A percentile compares a stretch with the other conserved stretches of the same genome.
phyloP scores from a whole-genome alignment of 208 protist genomes.

The Leishmania lainsoni region DNA sequence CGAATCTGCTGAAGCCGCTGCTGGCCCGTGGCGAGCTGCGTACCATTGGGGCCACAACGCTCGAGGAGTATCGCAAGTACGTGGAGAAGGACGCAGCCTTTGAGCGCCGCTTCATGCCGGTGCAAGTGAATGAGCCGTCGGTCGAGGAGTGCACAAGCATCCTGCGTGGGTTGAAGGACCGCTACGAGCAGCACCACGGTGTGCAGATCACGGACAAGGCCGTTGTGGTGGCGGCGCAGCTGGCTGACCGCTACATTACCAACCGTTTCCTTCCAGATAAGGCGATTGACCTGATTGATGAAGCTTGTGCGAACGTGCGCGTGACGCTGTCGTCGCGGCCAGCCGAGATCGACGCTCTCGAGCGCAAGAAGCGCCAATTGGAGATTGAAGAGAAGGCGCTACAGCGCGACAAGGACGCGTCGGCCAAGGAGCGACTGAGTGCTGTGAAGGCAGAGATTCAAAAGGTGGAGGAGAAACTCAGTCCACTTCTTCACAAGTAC shows the following conservation, averaged over 20 bases:
- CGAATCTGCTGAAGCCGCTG: slow-evolving; percentile 99
- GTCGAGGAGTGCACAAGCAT: slow-evolving; percentile 98
- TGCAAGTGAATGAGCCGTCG: slow-evolving; percentile 96
- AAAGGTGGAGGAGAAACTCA: slow-evolving; percentile 74
- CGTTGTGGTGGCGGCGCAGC: slow-evolving; percentile 90
- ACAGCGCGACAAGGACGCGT: slow-evolving; percentile 90
- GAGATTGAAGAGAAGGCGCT: slow-evolving; percentile 94
- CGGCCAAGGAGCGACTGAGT: slow-evolving; percentile 65
- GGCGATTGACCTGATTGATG: slow-evolving; percentile 99
- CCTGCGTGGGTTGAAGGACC: slow-evolving; percentile 95
- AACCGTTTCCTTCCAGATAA: slow-evolving; percentile 99
- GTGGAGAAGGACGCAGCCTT: slow-evolving; percentile 99
- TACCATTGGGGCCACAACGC: slow-evolving; percentile 98
- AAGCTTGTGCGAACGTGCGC: slow-evolving; percentile 93
- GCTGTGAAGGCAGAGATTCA: slow-evolving; percentile 79
- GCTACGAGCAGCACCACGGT: slow-evolving; percentile 94
- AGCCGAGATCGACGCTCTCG: slow-evolving; percentile 94
- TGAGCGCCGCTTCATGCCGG: slow-evolving; percentile 98
- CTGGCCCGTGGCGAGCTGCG: slow-evolving; percentile 97
- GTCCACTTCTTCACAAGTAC: slow-evolving; percentile 84
- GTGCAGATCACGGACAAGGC: slow-evolving; percentile 92
- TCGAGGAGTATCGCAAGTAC: slow-evolving; percentile 98
- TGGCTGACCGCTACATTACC: slow-evolving; percentile 96
- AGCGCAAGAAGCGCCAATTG: slow-evolving; percentile 81
- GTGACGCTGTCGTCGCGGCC: slow-evolving; percentile 96